phyloP scores from a whole-genome alignment of 2,329 filamentous ascomycete species.

The Cladophialophora exuberans region DNA sequence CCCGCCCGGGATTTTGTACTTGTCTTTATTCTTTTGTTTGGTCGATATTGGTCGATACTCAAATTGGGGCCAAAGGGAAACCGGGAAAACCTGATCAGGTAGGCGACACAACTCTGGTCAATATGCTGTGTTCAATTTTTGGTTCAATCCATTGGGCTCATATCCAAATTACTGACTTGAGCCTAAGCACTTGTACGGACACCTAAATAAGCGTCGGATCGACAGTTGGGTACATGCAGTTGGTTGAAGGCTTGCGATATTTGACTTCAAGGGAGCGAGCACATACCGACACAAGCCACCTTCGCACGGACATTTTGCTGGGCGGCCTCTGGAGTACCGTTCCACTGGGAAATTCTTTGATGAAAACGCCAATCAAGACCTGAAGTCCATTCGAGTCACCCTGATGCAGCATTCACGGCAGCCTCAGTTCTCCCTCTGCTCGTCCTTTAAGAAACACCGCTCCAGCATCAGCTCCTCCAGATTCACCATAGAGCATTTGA shows the following conservation, averaged over 20 bases:
- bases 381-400: neutral
- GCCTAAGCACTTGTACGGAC: slow-evolving; percentile 27
- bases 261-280: slow-evolving; percentile 8
- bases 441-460: slow-evolving; percentile 35
- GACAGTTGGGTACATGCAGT: slow-evolving; percentile 24
- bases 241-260: slow-evolving; percentile 10
- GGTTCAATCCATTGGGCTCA: slow-evolving; percentile 18
- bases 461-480: slow-evolving; percentile 35
- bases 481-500: slow-evolving; percentile 35
- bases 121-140: slow-evolving; percentile 25
- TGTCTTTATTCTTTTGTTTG: slow-evolving; percentile 18
- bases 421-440: slow-evolving; percentile 27
- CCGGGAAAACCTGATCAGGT: slow-evolving; percentile 23
- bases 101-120: slow-evolving; percentile 20
- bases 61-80: slow-evolving; percentile 27
- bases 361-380: slow-evolving; percentile 7
- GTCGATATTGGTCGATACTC: slow-evolving; percentile 26
- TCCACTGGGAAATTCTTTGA: neutral
- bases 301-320: slow-evolving; percentile 16
- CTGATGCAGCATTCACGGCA: slow-evolving; percentile 34
- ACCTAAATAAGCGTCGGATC: slow-evolving; percentile 30
- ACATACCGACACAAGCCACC: slow-evolving; percentile 19
- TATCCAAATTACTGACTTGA: slow-evolving; percentile 24
- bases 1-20: slow-evolving; percentile 3
- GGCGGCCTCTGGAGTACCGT: neutral